Evolutionary conservation across 495 filamentous ascomycete genomes (phyloP), one percentile per base, ranked within the genome.

Genomic region (Hyaloscypha finlandica): DNA sequence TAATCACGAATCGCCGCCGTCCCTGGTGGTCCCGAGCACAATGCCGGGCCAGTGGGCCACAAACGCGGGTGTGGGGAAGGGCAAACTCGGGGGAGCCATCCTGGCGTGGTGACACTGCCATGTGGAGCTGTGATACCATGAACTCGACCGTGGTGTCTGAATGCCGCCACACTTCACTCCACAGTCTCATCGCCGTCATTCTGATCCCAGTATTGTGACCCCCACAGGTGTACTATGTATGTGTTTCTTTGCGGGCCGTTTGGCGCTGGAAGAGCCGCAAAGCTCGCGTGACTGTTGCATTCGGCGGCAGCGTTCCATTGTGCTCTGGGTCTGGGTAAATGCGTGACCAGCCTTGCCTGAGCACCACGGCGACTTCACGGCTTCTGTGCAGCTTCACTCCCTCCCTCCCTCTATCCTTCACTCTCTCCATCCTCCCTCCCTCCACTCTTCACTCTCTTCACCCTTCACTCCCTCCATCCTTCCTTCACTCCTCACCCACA

Each of bases 11-110:
- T 48, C 8, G 42, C 35, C 35, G 9, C 42, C 42, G 16, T 37
- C 35, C 12, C 35, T 12, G 8, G 12, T 37, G 35, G 35, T 37
- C 35, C 35, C 35, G 35, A 37, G 8, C 35, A 37, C 35, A 37
- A 48, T 48, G 42, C 42, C 42, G 42, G 16, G 42, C 35, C 35
- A 37, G 25, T 25, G 25, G 2, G 25, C 25, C 12, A 37, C 6
- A 37, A 37, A 8, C 1, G 16, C 42, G 42, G 42, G 42, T 63
- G 32, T 52, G 60, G 60, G 53, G 53, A 29, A 56, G 22, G 53
- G 53, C 20, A 30, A 56, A 56, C 1, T 29, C 22, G 20, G 53
- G 53, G 53, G 42, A 3, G 16, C 4, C 42, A 56, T 56, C 22
- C 29, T 25, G 22, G 53, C 16, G 16, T n/a, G 51, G 8, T 8